A percentile compares a stretch with the other conserved stretches of the same genome.
Evolutionary conservation across 2,329 filamentous ascomycete genomes (phyloP).

Genomic region (Fonsecaea erecta): DNA sequence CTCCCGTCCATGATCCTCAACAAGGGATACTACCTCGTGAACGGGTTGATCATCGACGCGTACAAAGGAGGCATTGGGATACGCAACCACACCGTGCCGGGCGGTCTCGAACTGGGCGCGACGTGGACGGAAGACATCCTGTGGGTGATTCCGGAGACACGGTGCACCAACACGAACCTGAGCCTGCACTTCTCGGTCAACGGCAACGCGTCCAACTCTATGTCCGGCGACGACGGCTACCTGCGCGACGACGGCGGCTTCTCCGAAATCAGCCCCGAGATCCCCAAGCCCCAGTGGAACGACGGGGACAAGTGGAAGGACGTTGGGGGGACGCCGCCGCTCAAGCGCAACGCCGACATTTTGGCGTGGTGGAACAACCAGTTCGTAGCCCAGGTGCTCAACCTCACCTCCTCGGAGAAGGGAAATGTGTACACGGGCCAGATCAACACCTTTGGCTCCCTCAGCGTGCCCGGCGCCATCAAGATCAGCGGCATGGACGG

Average conservation of each 20-base stretch:
- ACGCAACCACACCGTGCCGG: constrained; percentile 52
- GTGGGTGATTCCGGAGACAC: constrained; percentile 53
- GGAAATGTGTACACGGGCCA: not conserved
- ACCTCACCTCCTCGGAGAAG: not conserved
- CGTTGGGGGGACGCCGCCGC: not conserved
- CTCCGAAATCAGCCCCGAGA: not conserved
- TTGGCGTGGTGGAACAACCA: constrained; percentile 11
- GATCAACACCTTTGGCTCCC: constrained; percentile 4
- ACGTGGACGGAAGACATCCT: constrained; percentile 55
- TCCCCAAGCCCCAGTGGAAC: not conserved
- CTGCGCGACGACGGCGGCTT: constrained; percentile 5
- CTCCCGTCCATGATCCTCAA: constrained; percentile 39
- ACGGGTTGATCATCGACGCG: constrained; percentile 51
- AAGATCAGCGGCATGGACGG: constrained; percentile 10
- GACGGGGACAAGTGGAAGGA: not conserved
- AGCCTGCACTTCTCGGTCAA: constrained; percentile 9
- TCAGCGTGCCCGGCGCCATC: constrained; percentile 1
- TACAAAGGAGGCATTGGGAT: constrained; percentile 51
- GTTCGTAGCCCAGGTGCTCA: constrained; percentile 1
- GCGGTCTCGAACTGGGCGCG: constrained; percentile 41
- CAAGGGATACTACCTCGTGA: constrained; percentile 19
- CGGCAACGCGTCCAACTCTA: constrained; percentile 37
- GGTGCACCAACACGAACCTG: constrained; percentile 51
- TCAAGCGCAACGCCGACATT: constrained; percentile 6
- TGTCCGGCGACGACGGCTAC: constrained; percentile 4